Percentiles rank a stretch among this genome's conserved stretches.
phyloP scores from a whole-genome alignment of 1,139 yeast species.

The Spencermartinsiella ligniputridi region DNA sequence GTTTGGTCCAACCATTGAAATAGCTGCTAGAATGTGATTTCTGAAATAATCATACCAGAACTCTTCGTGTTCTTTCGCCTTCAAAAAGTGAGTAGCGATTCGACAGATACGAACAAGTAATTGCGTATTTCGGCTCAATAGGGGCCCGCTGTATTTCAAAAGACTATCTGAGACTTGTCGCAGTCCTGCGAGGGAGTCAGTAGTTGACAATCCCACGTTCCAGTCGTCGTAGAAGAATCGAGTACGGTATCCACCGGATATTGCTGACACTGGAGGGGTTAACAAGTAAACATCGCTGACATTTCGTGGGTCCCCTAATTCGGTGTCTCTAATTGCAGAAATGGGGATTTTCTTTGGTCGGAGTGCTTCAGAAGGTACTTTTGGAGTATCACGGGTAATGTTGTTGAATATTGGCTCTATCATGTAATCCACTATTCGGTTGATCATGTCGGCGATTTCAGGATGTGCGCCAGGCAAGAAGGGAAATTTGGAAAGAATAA shows the following conservation, averaged over 20 bases:
- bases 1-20: slow-evolving; percentile 57
- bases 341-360: slow-evolving; percentile 17
- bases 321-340: slow-evolving; percentile 15
- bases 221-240: slow-evolving; percentile 54
- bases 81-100: slow-evolving; percentile 41
- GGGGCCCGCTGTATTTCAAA: slow-evolving; percentile 54
- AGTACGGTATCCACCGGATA: slow-evolving; percentile 2
- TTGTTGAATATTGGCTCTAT: slow-evolving; percentile 47
- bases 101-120: slow-evolving; percentile 60
- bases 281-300: not conserved
- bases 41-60: slow-evolving; percentile 64
- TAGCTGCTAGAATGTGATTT: slow-evolving; percentile 62
- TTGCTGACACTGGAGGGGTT: not conserved
- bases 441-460: slow-evolving; percentile 47
- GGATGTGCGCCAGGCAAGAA: slow-evolving; percentile 54
- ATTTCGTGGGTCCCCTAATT: slow-evolving; percentile 5
- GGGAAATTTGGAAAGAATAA: slow-evolving; percentile 59
- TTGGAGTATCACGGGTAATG: not conserved
- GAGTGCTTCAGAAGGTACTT: slow-evolving; percentile 4
- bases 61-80: slow-evolving; percentile 16
- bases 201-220: slow-evolving; percentile 40
- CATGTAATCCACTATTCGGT: slow-evolving; percentile 46
- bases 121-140: slow-evolving; percentile 46
- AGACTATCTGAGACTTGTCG: slow-evolving; percentile 45
- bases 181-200: slow-evolving; percentile 43